These are phyloP conservation scores for Salinomyces thailandicus DNA, from an alignment of 2,329 filamentous ascomycete species.

Conservation along the genomic window DNA sequence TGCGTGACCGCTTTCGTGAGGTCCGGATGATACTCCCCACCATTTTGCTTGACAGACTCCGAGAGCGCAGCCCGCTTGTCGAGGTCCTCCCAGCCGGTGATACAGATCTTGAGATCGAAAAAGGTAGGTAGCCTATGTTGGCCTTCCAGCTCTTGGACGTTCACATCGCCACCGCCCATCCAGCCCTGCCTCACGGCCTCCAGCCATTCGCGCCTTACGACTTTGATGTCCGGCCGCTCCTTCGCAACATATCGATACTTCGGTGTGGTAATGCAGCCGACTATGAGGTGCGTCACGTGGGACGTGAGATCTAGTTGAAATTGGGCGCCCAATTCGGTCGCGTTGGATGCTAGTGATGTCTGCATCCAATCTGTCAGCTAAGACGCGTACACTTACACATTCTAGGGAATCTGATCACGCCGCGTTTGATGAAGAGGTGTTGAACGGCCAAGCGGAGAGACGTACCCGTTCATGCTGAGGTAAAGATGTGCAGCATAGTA, in stretches of 20 bases:
- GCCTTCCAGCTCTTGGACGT: conserved; percentile 59
- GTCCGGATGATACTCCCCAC: conserved; percentile 78
- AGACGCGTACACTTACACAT: neutral
- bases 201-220: conserved; percentile 75
- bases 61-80: conserved; percentile 61
- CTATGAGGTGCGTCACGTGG: conserved; percentile 87
- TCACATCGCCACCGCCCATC: conserved; percentile 66
- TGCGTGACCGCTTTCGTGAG: conserved; percentile 80
- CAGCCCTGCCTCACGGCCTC: conserved; percentile 68
- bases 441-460: conserved; percentile 3
- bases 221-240: conserved; percentile 73
- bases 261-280: conserved; percentile 76
- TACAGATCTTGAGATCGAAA: conserved; percentile 51
- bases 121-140: conserved; percentile 56
- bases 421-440: too few species aligned
- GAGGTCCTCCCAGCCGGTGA: conserved; percentile 59
- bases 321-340: conserved; percentile 70
- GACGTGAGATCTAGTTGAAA: conserved; percentile 91
- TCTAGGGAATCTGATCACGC: too few species aligned
- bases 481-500: conserved; percentile 26
- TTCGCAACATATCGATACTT: conserved; percentile 95
- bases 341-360: conserved; percentile 42
- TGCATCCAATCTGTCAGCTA: conserved; percentile 5
- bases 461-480: conserved; percentile 25
- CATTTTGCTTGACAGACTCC: conserved; percentile 55